phyloP scores from a whole-genome alignment of 139 green algal genomes.

The Pleodorina starrii region DNA sequence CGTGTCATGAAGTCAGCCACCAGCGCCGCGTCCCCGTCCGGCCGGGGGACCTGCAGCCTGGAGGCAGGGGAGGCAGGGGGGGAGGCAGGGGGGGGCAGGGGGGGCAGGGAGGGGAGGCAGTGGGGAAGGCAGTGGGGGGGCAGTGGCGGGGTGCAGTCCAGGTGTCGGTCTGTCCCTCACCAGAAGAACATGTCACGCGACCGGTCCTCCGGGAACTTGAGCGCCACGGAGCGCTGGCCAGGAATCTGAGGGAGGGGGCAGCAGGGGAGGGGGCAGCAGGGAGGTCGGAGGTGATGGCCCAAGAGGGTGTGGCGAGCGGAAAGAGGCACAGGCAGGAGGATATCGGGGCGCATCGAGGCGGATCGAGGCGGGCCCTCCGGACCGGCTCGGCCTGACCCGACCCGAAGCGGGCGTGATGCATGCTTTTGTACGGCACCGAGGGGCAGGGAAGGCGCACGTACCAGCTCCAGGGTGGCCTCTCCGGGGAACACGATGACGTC shows the following conservation, averaged over 20 bases:
- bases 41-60: conserved; percentile 29
- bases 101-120: neutral
- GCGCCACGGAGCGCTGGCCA: conserved; percentile 24
- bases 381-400: too few relatives aligned
- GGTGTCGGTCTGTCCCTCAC: conserved; percentile 28
- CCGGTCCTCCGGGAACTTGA: conserved; percentile 50
- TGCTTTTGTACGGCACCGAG: neutral
- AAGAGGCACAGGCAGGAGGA: too few relatives aligned
- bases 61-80: neutral
- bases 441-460: neutral
- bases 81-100: neutral
- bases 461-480: conserved; percentile 45
- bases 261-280: too few relatives aligned
- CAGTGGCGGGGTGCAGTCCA: too few relatives aligned
- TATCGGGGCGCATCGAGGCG: too few relatives aligned
- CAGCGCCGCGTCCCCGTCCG: neutral
- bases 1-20: neutral
- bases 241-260: conserved; percentile 37
- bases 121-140: too few relatives aligned
- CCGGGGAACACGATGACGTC: conserved; percentile 57
- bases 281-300: too few relatives aligned
- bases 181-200: conserved; percentile 58
- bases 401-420: too few relatives aligned
- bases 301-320: too few relatives aligned
- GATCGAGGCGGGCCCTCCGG: too few relatives aligned